A percentile compares a stretch with the other conserved stretches of the same genome.
Evolutionary conservation across 2,329 filamentous ascomycete species (phyloP).

Genomic region (Magnaporthales sp.): DNA sequence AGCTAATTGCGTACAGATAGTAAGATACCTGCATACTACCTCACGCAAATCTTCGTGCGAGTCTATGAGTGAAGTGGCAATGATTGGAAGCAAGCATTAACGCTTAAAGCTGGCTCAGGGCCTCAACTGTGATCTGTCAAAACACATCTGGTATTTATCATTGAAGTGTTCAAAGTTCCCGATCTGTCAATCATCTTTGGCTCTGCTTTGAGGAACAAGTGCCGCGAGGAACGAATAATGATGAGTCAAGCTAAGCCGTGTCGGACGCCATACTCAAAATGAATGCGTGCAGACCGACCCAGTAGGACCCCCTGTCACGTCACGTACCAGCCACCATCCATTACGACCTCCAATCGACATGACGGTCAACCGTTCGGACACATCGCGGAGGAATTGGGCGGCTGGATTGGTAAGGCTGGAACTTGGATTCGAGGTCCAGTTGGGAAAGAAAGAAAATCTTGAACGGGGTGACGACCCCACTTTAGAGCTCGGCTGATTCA

Average conservation of each 20-base stretch:
- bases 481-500: conserved; percentile 28
- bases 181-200: background rate
- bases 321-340: background rate
- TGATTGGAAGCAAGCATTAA: background rate
- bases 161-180: background rate
- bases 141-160: background rate
- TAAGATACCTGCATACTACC: background rate
- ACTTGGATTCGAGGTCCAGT: background rate
- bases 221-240: background rate
- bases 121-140: background rate
- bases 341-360: background rate
- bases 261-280: background rate
- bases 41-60: background rate
- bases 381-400: background rate
- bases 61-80: too few relatives aligned
- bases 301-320: background rate
- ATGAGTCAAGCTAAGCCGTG: background rate
- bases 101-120: background rate
- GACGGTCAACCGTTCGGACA: background rate
- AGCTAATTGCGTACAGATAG: background rate
- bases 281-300: background rate
- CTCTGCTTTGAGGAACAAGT: background rate
- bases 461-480: conserved; percentile 21
- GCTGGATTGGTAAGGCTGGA: background rate
- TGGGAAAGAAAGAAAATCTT: background rate